A percentile compares a stretch with the other conserved stretches of the same genome.
phyloP scores from a whole-genome alignment of 176 grass and related monocot species.

The Oryza meyeriana region DNA sequence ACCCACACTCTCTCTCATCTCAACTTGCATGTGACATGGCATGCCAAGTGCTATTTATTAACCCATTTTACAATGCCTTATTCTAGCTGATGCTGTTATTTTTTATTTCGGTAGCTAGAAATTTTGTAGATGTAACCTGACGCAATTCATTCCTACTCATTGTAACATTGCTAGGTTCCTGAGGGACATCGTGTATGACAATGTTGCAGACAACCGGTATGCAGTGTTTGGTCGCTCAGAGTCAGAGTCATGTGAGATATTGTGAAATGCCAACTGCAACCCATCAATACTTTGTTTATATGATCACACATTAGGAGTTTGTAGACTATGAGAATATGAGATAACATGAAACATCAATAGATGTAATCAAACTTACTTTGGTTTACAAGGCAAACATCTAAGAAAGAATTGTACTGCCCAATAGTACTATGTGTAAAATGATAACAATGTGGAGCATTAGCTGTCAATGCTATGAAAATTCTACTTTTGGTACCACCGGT shows the following conservation, averaged over 20 bases:
- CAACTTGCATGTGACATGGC: not conserved
- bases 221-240: constrained; percentile 65
- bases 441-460: not conserved
- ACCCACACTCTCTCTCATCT: not conserved
- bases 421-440: not conserved
- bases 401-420: not conserved
- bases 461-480: not conserved
- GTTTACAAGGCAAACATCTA: not conserved
- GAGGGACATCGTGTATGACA: constrained; percentile 87
- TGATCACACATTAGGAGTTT: constrained; percentile 5
- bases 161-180: constrained; percentile 46
- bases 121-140: not conserved
- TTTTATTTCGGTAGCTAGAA: not conserved
- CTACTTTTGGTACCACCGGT: constrained; percentile 37
- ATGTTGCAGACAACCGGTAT: constrained; percentile 77
- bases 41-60: not conserved
- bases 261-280: constrained; percentile 10
- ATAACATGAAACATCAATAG: not conserved
- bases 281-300: not conserved
- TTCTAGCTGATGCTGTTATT: not conserved
- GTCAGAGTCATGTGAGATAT: constrained; percentile 78
- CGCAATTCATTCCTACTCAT: constrained; percentile 7
- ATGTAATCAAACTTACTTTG: not conserved
- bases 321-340: not conserved
- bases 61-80: not conserved